Base-by-base conservation (phyloP, 768 basidiomycete genomes). In the Amanita rubescens region DNA sequence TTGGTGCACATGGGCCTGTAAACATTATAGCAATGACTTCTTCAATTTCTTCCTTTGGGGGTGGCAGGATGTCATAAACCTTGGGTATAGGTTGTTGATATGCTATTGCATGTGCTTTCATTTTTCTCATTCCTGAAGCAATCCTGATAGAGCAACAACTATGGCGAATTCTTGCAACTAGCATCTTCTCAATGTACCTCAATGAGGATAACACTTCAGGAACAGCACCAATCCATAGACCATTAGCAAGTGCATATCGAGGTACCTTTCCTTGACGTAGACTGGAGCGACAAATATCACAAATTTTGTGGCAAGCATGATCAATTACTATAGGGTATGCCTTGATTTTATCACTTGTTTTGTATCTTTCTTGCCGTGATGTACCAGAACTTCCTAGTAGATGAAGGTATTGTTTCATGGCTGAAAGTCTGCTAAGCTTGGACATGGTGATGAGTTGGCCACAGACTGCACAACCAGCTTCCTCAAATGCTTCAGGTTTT, bases 21-120 rank as follows among this genome's bases (percentile, higher is more conserved):
- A 30, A 30, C 59, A 20, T 47, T 58, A 37, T 61, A 49, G 58
- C 43, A 30, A 62, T 50, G 41, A 33, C 32, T 17, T 50, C 62
- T 43, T 43, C 41, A 43, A 43, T 43, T 20, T 43, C 41, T 43
- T 43, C 41, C 22, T 43, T 43, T 43, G 41, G 41, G 19, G 41
- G 41, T n/a, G 41, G 41, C 17, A 43, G 41, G 3, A 43, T 43
- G 19, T 43, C 12, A 43, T 43, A 43, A 19, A 43, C 41, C 41
- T 43, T 43, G 22, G 41, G 41, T 24, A 43, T 20, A 20, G 41
- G 41, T 43, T 19, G 22, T 11, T 37, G 35, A 37, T 37, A 37
- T 37, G 35, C 35, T 37, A 37, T 37, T 4, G 35, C 4, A 37
- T 37, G 35, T 37, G 35, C 35, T 37, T 37, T 37, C 41, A 43